Percentiles rank a stretch among this genome's conserved stretches.
Evolutionary conservation across 306 rosid species (phyloP).

Genomic region (Castanea mollissima): DNA sequence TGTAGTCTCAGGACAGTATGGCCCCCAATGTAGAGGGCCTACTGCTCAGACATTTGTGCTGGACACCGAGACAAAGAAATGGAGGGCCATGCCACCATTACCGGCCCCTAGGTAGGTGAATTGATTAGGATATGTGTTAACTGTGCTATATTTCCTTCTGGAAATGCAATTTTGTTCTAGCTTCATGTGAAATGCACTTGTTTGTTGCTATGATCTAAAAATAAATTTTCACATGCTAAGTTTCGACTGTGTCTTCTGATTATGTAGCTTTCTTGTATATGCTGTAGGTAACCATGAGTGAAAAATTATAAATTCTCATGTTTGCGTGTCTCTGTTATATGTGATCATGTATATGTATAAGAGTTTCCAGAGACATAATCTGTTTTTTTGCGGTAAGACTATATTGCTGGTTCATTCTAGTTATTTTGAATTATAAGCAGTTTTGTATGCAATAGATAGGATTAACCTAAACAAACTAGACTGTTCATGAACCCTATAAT

Average conservation of each 20-base stretch:
- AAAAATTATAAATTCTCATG: not conserved
- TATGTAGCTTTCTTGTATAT: conserved; percentile 1
- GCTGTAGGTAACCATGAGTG: not conserved
- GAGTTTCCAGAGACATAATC: not conserved
- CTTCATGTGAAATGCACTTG: conserved; percentile 1
- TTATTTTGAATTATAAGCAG: not conserved
- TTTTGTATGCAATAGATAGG: too few relatives aligned
- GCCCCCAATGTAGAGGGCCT: conserved; percentile 85
- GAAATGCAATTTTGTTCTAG: conserved; percentile 5
- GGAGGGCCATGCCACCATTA: conserved; percentile 67
- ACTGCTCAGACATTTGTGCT: conserved; percentile 52
- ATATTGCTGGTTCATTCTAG: not conserved
- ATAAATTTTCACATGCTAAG: not conserved
- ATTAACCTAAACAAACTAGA: too few relatives aligned
- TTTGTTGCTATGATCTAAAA: not conserved
- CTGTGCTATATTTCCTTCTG: not conserved
- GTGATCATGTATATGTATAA: not conserved
- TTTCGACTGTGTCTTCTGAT: not conserved
- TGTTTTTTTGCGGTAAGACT: not conserved
- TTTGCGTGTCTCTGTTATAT: not conserved
- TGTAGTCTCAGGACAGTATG: conserved; percentile 78
- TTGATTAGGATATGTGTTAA: conserved; percentile 4
- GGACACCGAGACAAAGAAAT: conserved; percentile 66
- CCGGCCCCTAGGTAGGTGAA: conserved; percentile 68
- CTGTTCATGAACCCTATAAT: too few relatives aligned